Base-by-base conservation (phyloP, 768 basidiomycete species). In the Boletales sp. region DNA sequence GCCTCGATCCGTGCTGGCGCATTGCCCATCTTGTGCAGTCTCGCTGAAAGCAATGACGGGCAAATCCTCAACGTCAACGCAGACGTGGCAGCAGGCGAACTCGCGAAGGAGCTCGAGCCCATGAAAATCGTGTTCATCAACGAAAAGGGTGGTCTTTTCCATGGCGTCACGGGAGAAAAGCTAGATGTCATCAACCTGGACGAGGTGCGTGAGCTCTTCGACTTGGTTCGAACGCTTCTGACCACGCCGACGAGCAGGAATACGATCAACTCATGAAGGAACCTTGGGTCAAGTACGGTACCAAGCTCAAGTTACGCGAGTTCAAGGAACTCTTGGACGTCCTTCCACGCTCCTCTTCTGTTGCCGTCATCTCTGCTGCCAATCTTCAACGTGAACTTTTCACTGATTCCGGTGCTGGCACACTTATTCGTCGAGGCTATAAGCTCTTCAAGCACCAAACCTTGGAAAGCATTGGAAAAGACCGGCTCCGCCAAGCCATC, bases 51-150 rank as follows among this genome's bases (percentile, higher is more conserved):
- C 32, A 79, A 84, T 18, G 92, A 96, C 32, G 96, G 96, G n/a
- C 96, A 99, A 69, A 94, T 99, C 59, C 77, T 98, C 55, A 99
- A 99, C 62, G 96, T 99, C 67, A 99, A 98, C 64, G 96, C 96
- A 18, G 96, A 99, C 67, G 90, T 98, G 55, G 96, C 96, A 2
- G 95, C 96, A 1, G 96, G 95, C 36, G 96, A 99, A 70, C 81
- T 99, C 17, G 89, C 95, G 8, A 96, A 97, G 73, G 95, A 98
- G 67, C 78, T 99, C 21, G 95, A 98, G 71, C 96, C 96, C 18
- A 83, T 95, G 74, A 99, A 98, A 74, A 98, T 98, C 44, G 95
- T 99, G 31, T 98, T 94, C 72, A 68, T 99, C 63, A 96, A 97
- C 67, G 96, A 99, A 62, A 97, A 98, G 72, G 96, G 96, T 52